phyloP scores from a whole-genome alignment of 192 early-diverging fungal species.

The Coemansia sp. region DNA sequence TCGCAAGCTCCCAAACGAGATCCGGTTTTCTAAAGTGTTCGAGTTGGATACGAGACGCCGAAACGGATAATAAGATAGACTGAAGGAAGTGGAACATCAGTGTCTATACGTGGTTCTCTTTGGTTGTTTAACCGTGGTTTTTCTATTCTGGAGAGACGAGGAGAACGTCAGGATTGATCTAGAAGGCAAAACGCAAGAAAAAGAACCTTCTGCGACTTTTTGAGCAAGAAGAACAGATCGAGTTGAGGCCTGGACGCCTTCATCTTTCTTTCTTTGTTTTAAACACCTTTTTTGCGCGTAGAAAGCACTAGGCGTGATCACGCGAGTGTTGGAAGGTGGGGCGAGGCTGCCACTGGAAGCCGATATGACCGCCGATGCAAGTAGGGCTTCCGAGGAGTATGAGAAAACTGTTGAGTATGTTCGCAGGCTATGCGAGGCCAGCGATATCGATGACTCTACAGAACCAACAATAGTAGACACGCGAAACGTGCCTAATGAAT shows the following conservation, averaged over 20 bases:
- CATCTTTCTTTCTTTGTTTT: background rate
- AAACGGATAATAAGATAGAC: background rate
- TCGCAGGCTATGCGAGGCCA: slow-evolving; percentile 39
- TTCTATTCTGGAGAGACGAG: background rate
- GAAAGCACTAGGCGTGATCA: background rate
- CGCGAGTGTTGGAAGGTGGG: background rate
- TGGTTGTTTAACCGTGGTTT: background rate
- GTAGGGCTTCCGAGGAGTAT: slow-evolving; percentile 32
- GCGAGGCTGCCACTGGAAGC: background rate
- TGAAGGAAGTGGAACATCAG: too few relatives aligned
- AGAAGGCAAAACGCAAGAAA: too few relatives aligned
- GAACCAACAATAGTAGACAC: background rate
- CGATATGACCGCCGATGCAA: slow-evolving; percentile 36
- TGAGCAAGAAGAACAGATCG: background rate
- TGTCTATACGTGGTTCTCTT: background rate
- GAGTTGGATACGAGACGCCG: background rate
- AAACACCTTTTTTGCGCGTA: too few relatives aligned
- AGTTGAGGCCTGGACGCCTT: background rate
- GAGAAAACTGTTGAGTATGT: slow-evolving; percentile 35
- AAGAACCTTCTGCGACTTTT: too few relatives aligned
- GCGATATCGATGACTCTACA: slow-evolving; percentile 12
- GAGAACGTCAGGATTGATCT: background rate
- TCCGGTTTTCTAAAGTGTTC: background rate
- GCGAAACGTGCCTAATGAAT: slow-evolving; percentile 6
- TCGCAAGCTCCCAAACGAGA: background rate